These are phyloP conservation scores for Candida golubevii DNA, from an alignment of 805 yeast species.

Conservation along the genomic window DNA sequence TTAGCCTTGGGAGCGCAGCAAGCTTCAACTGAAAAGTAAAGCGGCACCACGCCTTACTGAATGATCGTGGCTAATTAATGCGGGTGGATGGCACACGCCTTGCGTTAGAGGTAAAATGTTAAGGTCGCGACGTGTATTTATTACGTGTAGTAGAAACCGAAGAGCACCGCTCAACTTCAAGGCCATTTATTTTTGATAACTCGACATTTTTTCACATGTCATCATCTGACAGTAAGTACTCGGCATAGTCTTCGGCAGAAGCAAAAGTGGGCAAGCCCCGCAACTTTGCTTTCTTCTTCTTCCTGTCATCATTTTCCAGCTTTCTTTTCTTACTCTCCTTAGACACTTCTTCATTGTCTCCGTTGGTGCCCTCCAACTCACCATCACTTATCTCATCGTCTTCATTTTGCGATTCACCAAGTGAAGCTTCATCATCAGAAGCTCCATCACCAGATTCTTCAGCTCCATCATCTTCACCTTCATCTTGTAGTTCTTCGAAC, in stretches of 20 bases:
- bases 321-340: constrained; percentile 33
- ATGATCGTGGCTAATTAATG: too few relatives aligned
- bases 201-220: constrained; percentile 24
- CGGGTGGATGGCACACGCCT: too few relatives aligned
- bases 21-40: too few relatives aligned
- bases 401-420: background rate
- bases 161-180: too few relatives aligned
- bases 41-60: too few relatives aligned
- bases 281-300: constrained; percentile 51
- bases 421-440: background rate
- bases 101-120: too few relatives aligned
- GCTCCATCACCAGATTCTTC: constrained; percentile 26
- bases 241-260: constrained; percentile 80
- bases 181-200: too few relatives aligned
- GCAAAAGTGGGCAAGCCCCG: constrained; percentile 81
- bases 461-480: constrained; percentile 28
- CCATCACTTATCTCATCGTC: constrained; percentile 2
- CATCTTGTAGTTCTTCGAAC: constrained; percentile 20
- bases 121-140: too few relatives aligned
- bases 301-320: constrained; percentile 20
- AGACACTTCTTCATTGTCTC: background rate
- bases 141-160: too few relatives aligned
- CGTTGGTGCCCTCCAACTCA: constrained; percentile 8
- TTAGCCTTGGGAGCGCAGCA: too few relatives aligned
- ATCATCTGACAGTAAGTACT: constrained; percentile 64